Evolutionary conservation across 768 basidiomycete genomes (phyloP), one percentile per base, ranked within the genome.

Genomic region (Russula virescens): DNA sequence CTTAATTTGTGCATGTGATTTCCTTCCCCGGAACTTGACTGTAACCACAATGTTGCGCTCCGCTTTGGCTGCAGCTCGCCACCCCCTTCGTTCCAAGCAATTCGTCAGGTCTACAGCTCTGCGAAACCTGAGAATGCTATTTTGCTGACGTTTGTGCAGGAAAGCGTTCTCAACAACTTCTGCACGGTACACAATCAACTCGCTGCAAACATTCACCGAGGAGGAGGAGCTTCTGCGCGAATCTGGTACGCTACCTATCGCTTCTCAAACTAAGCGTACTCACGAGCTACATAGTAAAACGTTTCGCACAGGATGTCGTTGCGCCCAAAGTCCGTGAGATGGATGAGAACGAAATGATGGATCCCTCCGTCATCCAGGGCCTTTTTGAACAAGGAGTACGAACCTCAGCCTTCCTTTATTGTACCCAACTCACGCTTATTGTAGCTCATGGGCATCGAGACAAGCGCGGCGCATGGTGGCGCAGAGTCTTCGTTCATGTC

Each of bases 391-490:
- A 97, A 75, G 97, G 97, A 19, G 94, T 96, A 71, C 69, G 89
- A 43, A 42, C 46, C 38, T 42, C 43, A 46, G 14, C 16, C 13
- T 43, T 31, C 16, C 40, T 60, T 52, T 19, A 19, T 58, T 47
- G 25, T 42, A 43, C 54, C 48, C 34, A 31, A 45, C 46, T 62
- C 46, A 54, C 42, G 21, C 55, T 35, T 19, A 21, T 26, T 61
- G 40, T 50, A 97, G 94, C 83, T 98, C 51, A 99, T 99, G 97
- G 96, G 92, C 42, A 96, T 99, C 61, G 97, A 98, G 76, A 98
- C 93, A 8, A 82, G 81, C 52, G 81, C 82, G 19, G 91, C 88
- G 25, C 82, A 90, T 62, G 91, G 89, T 4, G 97, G 97, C 40
- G 81, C 95, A 5, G 95, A 89, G 69, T 88, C 84, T 34, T 93